A percentile compares a stretch with the other conserved stretches of the same genome.
Conservation (phyloP, 2,329 filamentous ascomycete species). For the Diatrype stigma region DNA sequence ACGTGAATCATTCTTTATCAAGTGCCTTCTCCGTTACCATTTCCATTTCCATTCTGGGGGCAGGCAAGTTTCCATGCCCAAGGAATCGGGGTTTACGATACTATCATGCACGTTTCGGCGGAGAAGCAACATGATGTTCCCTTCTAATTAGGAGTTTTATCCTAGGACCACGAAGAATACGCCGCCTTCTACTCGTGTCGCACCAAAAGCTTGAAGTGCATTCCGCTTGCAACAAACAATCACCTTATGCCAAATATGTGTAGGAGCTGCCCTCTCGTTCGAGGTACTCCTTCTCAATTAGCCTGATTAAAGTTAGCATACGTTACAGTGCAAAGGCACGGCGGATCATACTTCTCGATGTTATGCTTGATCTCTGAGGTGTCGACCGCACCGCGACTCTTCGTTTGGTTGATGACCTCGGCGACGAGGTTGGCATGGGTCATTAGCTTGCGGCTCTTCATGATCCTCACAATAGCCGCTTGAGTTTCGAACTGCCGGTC, state of each 20-base stretch:
- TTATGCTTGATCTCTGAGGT: conserved; percentile 90
- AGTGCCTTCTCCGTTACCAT: too few relatives aligned
- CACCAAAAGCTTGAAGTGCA: too few relatives aligned
- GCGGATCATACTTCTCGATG: conserved; percentile 81
- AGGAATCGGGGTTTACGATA: too few relatives aligned
- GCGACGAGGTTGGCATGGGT: conserved; percentile 81
- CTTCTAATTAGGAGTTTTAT: too few relatives aligned
- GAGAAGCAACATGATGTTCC: too few relatives aligned
- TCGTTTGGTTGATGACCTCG: conserved; percentile 89
- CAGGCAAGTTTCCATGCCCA: too few relatives aligned
- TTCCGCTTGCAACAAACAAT: neutral
- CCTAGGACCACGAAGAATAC: too few relatives aligned
- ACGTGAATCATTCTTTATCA: too few relatives aligned
- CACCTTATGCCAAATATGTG: conserved; percentile 60
- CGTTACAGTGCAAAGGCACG: neutral
- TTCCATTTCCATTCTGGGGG: too few relatives aligned
- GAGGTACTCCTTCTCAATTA: conserved; percentile 92
- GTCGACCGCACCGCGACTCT: conserved; percentile 79
- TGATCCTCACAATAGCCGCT: conserved; percentile 91
- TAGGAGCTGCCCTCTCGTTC: conserved; percentile 72
- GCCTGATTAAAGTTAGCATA: conserved; percentile 42
- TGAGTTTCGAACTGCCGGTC: conserved; percentile 96
- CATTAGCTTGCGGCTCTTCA: conserved; percentile 91
- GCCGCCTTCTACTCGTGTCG: too few relatives aligned
- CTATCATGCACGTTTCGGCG: too few relatives aligned